Evolutionary conservation across 2,329 filamentous ascomycete species (phyloP), one percentile per base, ranked within the genome.

Genomic region (Xylariaceae sp.): DNA sequence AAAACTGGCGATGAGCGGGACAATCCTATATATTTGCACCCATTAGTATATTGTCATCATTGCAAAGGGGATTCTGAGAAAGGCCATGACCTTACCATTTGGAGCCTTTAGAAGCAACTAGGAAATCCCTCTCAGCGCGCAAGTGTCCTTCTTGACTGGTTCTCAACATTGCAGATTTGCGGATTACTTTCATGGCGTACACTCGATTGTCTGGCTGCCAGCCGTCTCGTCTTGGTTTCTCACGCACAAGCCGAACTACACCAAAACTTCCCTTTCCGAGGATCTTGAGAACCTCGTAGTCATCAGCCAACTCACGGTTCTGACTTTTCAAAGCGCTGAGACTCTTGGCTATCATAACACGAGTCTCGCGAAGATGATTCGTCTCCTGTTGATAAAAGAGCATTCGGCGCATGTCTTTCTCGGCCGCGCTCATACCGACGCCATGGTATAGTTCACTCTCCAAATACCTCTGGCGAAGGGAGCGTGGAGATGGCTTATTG

Each of bases 111-210:
- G 92, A 92, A 4, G 88, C 86, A 30, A 96, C 91, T 6, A 99
- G 81, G 65, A 97, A 95, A 68, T 97, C 94, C 65, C 93, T 80
- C 71, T 99, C 93, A 0, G 92, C 93, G 41, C 91, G 86, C 17
- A 99, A 75, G 75, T 97, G 94, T 0, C 90, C 93, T 74, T 97
- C 93, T 75, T 97, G 94, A 63, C 88, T 88, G 61, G 91, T 94
- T 10, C 87, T 85, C 57, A 97, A 80, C 92, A 97, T 97, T 58
- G 91, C 87, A 0, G 90, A 90, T 72, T 99, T 99, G 59, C 89
- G 86, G 66, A 97, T 97, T 37, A 96, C 89, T 72, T 97, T 97
- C 93, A 97, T 97, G 11, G 94, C 94, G 72, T 88, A 97, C 0
- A 96, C 85, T 59, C 88, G 82, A 54, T 51, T 37, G 30, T 35